phyloP scores from a whole-genome alignment of 768 basidiomycete species.

The Lepiota venenata region DNA sequence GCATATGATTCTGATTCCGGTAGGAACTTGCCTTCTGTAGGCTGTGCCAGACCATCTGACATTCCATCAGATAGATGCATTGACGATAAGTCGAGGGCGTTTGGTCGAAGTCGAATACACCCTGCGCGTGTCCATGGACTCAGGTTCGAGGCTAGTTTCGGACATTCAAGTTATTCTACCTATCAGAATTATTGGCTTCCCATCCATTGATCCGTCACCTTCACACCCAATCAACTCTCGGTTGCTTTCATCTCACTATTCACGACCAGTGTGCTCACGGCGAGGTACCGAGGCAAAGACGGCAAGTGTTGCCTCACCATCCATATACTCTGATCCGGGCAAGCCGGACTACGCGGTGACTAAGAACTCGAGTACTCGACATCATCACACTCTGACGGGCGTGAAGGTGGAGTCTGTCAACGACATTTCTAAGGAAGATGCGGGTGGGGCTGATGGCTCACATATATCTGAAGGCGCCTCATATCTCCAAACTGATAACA shows the following conservation, averaged over 20 bases:
- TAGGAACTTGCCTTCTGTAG: conserved; percentile 32
- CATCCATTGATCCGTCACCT: conserved; percentile 83
- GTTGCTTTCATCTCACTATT: neutral
- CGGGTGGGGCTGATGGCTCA: neutral
- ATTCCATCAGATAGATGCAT: conserved; percentile 53
- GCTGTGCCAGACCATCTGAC: conserved; percentile 4
- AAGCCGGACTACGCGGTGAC: neutral
- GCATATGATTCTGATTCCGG: conserved; percentile 72
- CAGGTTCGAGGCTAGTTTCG: conserved; percentile 50
- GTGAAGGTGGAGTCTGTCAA: neutral
- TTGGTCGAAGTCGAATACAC: conserved; percentile 77
- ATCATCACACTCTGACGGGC: too few relatives aligned
- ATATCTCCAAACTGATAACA: neutral
- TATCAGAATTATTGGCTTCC: conserved; percentile 73
- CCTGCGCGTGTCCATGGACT: conserved; percentile 60
- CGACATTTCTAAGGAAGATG: neutral
- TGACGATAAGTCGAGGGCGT: conserved; percentile 64
- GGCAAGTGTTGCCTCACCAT: neutral
- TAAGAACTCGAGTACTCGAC: neutral
- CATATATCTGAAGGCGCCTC: neutral
- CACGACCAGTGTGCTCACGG: neutral
- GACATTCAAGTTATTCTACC: conserved; percentile 73
- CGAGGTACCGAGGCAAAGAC: neutral
- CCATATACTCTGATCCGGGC: neutral
- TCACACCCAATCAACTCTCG: conserved; percentile 16